Conservation (phyloP, 73 alveolate species). For the Symbiodinium pilosum region DNA sequence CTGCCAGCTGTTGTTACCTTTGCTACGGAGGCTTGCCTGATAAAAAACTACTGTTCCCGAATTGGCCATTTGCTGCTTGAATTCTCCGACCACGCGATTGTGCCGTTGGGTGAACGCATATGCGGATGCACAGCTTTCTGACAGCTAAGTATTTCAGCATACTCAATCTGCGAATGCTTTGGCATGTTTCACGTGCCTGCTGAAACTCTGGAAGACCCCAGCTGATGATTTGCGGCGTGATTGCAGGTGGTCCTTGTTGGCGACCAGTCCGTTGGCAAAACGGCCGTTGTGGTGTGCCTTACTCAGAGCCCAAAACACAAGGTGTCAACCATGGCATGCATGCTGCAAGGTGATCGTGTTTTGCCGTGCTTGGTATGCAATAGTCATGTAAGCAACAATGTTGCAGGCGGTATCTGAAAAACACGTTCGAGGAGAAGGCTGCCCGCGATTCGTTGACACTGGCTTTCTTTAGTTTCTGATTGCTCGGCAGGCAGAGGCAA, state of each 20-base stretch:
- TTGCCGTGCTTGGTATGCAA: too few relatives aligned
- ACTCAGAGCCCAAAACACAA: not conserved
- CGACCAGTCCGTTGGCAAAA: conserved; percentile 87
- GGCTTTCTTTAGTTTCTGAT: not conserved
- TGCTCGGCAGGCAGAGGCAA: conserved; percentile 37
- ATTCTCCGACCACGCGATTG: not conserved
- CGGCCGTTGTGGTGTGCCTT: conserved; percentile 44
- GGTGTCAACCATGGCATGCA: not conserved
- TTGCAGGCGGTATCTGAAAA: conserved; percentile 65
- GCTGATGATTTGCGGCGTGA: not conserved
- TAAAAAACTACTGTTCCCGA: too few relatives aligned
- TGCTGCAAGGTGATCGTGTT: not conserved
- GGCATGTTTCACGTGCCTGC: not conserved
- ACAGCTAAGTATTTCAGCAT: not conserved
- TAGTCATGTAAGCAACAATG: too few relatives aligned
- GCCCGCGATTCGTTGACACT: too few relatives aligned
- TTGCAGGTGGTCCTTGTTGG: conserved; percentile 80
- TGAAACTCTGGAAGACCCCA: not conserved
- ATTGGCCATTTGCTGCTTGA: too few relatives aligned
- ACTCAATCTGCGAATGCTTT: too few relatives aligned
- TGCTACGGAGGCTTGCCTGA: too few relatives aligned
- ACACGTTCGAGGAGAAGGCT: conserved; percentile 76
- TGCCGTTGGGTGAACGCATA: not conserved
- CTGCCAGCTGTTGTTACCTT: too few relatives aligned
- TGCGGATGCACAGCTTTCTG: not conserved